Evolutionary conservation across 2,329 filamentous ascomycete species (phyloP), one percentile per base, ranked within the genome.

Genomic region (Fusarium multiceps): DNA sequence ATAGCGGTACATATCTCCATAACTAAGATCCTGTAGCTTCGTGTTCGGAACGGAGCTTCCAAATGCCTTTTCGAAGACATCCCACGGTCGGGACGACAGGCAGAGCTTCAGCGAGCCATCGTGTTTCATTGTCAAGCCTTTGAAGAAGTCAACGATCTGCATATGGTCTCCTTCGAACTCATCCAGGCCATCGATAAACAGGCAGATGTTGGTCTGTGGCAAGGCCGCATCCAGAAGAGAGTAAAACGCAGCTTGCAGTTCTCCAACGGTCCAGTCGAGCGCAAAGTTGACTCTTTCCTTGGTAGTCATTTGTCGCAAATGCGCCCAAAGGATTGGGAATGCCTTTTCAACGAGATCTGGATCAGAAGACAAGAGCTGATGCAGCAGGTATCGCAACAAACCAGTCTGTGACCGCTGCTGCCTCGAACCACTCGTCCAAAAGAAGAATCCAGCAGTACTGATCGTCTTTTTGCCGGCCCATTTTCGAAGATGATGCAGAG

Each of bases 361-460:
- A 13, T 62, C 57, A 2, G 34, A 55, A 11, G 57, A 63, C 3
- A 82, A 63, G 0, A 82, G 55, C 46, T 82, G 80, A 55, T 80
- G 76, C 0, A 82, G 66, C 1, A 82, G 71, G 9, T 76, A 80
- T 4, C 79, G 76, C 27, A 82, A 46, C 12, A 82, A 60, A 0
- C 80, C 81, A 2, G 75, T 76, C 43, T 79, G 77, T 0, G 80
- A 82, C 18, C 78, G 74, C 66, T 82, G 81, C 32, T 63, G 78
- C 21, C 74, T 66, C 1, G 78, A 80, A 6, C 80, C 81, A 20
- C 78, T 80, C 4, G 78, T 82, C 83, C 83, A 85, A 59, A 85
- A 84, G 65, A 83, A 85, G 71, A 81, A 85, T 0, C 76, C 78
- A 0, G 81, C 80, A 0, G 76, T 79, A 4, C 34, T 46, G 74